A percentile compares a stretch with the other conserved stretches of the same genome.
Conservation (phyloP, 164 flowering plant genomes). For the Macadamia tetraphylla region DNA sequence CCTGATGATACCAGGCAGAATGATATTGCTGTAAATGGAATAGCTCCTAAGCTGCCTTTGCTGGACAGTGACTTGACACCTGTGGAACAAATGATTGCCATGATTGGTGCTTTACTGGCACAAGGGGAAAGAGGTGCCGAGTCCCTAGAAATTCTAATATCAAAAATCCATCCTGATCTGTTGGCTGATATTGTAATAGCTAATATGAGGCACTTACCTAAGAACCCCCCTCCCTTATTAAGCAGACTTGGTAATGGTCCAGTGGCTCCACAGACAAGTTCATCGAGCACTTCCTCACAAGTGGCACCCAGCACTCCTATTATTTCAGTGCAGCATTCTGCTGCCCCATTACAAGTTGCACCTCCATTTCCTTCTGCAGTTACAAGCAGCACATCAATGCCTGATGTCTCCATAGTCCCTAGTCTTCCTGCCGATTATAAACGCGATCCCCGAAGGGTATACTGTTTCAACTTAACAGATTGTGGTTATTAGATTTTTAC, state of each 20-base stretch:
- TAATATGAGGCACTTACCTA: conserved; percentile 91
- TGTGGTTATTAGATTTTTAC: neutral
- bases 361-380: conserved; percentile 19
- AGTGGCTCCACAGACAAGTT: conserved; percentile 19
- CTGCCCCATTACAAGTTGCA: conserved; percentile 28
- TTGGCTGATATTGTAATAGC: conserved; percentile 95
- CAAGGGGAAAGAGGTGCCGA: conserved; percentile 97
- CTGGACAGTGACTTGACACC: conserved; percentile 59
- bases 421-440: conserved; percentile 52
- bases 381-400: conserved; percentile 21
- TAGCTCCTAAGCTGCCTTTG: conserved; percentile 35
- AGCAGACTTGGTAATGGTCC: conserved; percentile 38
- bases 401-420: conserved; percentile 31
- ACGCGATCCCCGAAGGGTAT: conserved; percentile 95
- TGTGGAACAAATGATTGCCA: conserved; percentile 87
- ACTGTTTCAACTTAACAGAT: neutral
- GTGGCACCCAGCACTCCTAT: conserved; percentile 29
- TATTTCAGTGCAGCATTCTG: conserved; percentile 27
- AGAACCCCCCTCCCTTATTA: conserved; percentile 48
- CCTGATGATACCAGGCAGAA: conserved; percentile 43
- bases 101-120: conserved; percentile 93
- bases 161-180: conserved; percentile 83
- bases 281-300: conserved; percentile 30
- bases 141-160: conserved; percentile 81
- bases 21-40: conserved; percentile 44